phyloP scores from a whole-genome alignment of 1,284 basidiomycete species.

The Trichosporon faecale region DNA sequence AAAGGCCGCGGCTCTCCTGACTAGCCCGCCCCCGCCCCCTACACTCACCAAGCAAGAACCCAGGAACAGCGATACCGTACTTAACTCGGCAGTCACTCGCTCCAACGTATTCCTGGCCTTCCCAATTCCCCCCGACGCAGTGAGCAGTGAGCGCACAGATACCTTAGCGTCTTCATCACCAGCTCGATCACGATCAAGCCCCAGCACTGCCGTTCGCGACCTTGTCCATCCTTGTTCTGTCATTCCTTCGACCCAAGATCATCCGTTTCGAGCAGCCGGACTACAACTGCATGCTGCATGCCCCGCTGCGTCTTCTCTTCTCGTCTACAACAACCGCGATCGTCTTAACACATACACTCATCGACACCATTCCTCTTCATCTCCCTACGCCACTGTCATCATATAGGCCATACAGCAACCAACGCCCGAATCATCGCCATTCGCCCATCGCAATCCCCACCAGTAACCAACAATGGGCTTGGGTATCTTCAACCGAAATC shows the following conservation, averaged over 20 bases:
- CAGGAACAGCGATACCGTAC: not conserved
- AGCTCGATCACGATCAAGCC: not conserved
- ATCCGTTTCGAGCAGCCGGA: not conserved
- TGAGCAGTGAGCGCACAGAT: not conserved
- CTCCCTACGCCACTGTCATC: not conserved
- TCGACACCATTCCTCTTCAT: not conserved
- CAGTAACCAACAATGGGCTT: conserved; percentile 17
- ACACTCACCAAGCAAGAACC: not conserved
- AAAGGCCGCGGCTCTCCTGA: conserved; percentile 6
- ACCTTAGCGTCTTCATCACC: not conserved
- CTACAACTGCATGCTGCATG: not conserved
- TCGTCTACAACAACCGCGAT: not conserved
- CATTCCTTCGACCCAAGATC: not conserved
- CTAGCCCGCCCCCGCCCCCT: not conserved
- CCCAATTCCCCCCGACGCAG: not conserved
- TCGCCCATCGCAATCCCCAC: not conserved
- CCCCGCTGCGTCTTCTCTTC: not conserved
- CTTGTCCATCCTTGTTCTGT: not conserved
- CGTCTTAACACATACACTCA: too few species aligned
- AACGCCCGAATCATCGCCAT: not conserved
- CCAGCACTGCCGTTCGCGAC: not conserved
- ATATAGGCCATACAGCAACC: not conserved
- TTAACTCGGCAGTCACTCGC: not conserved
- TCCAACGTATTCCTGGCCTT: not conserved
- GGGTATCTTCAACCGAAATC: conserved; percentile 19